Conservation (phyloP, 2,329 filamentous ascomycete species). For the Venturia carpophila region DNA sequence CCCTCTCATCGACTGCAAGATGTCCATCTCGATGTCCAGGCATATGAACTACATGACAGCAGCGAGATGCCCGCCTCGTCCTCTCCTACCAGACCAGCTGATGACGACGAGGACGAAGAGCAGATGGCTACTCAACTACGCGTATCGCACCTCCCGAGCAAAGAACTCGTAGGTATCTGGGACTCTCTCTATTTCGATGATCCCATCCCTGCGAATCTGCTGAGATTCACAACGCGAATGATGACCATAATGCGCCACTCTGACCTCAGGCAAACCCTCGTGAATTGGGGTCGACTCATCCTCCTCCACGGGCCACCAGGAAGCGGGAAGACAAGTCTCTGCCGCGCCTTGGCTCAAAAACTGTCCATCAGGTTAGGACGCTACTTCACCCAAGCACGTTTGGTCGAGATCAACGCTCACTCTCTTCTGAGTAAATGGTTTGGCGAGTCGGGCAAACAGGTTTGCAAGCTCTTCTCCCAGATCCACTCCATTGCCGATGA, state of each 20-base stretch:
- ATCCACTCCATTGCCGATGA: conserved; percentile 34
- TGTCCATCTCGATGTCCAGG: conserved; percentile 36
- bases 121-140: conserved; percentile 28
- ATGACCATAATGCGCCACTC: conserved; percentile 28
- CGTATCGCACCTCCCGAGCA: conserved; percentile 32
- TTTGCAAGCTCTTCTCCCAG: conserved; percentile 37
- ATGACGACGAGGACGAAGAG: conserved; percentile 25
- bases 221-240: conserved; percentile 36
- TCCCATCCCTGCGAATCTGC: conserved; percentile 34
- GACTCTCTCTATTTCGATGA: conserved; percentile 39
- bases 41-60: conserved; percentile 31
- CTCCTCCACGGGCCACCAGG: conserved; percentile 39
- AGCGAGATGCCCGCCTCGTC: conserved; percentile 23
- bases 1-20: conserved; percentile 27
- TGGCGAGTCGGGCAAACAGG: conserved; percentile 40
- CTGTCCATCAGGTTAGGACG: conserved; percentile 39
- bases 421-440: conserved; percentile 42
- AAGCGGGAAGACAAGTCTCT: conserved; percentile 38
- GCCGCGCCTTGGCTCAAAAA: conserved; percentile 44
- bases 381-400: conserved; percentile 30
- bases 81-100: conserved; percentile 20
- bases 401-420: conserved; percentile 41
- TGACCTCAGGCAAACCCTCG: conserved; percentile 31
- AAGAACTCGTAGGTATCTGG: conserved; percentile 37
- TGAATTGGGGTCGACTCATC: conserved; percentile 40